Base-by-base conservation (phyloP, 805 yeast species). In the Ogataea methanolica region DNA sequence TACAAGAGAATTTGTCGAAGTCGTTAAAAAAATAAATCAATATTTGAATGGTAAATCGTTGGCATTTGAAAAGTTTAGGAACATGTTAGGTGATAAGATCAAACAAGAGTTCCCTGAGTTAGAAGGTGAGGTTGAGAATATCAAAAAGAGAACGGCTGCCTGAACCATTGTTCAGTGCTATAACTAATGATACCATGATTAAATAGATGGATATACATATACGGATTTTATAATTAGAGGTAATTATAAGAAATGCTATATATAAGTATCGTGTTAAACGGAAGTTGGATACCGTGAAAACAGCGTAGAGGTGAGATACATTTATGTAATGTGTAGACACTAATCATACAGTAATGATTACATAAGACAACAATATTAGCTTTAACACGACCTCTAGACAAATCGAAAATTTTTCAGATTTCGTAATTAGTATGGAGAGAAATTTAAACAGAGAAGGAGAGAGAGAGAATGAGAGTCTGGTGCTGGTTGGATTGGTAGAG, bases 1-100 rank as follows among this genome's bases (percentile, higher is more conserved):
- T 66, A 90, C 98, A 0, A 78, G 99, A 63, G 99, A 94, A 68
- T 94, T 94, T 68, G 88, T 92, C 15, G 99, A 94, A 63, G 88
- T 92, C 34, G 85, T 94, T n/a, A 83, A 90, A 36, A 83, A 88
- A 57, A 82, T 90, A 40, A 94, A 94, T 61, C 97, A 95, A 59
- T 81, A 84, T 54, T 73, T 94, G 46, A 79, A 89, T 59, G 98
- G 97, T 4, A 88, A 88, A 64, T 80, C 88, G 78, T 59, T 70
- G 39, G 96, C 90, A 3, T 60, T 62, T 33, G 53, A 48, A 17
- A 50, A 78, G 47, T 75, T 91, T 53, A 71, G 87, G 56, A 80
- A 82, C 50, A 74, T 78, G 0, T 67, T 94, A 51, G 88, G 89
- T 0, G 79, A 74, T 17, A 83, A 88, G 60, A 77, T 94, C 41